A percentile compares a stretch with the other conserved stretches of the same genome.
Evolutionary conservation across 1,139 yeast species (phyloP).

Genomic region (Hanseniaspora sp.): DNA sequence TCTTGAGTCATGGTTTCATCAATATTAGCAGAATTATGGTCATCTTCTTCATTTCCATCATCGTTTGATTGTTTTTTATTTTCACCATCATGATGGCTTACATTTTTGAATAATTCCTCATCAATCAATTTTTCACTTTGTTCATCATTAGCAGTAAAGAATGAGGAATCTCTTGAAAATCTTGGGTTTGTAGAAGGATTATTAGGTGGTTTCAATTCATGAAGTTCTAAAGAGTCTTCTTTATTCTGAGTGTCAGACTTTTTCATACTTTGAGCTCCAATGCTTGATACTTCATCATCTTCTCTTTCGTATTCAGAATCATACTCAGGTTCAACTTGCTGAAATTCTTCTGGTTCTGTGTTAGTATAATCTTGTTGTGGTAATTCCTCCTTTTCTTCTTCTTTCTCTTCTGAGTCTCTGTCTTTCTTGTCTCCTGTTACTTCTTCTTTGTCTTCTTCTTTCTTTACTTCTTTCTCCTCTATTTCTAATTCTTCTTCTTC

Average conservation of each 20-base stretch:
- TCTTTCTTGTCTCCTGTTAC: too few relatives aligned
- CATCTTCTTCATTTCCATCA: not conserved
- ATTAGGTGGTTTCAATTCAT: not conserved
- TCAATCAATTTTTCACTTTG: not conserved
- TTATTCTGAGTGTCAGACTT: not conserved
- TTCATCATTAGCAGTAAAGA: conserved; percentile 11
- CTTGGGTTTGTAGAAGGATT: not conserved
- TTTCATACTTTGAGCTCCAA: not conserved
- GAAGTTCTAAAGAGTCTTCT: not conserved
- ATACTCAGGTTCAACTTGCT: conserved; percentile 3
- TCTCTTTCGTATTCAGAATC: conserved; percentile 5
- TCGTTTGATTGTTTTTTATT: not conserved
- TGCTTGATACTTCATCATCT: not conserved
- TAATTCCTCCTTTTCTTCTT: not conserved
- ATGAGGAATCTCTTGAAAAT: conserved; percentile 1
- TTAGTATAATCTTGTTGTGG: not conserved
- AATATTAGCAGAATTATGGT: not conserved
- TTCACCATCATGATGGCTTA: not conserved
- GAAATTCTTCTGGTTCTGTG: not conserved
- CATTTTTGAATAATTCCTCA: not conserved
- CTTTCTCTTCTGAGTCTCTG: not conserved
- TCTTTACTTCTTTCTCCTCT: not conserved
- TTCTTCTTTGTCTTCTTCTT: not conserved
- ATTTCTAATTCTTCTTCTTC: not conserved
- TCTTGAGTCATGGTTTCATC: not conserved